Conservation (phyloP, 2,329 filamentous ascomycete genomes). For the Thermothelomyces thermophilus region DNA sequence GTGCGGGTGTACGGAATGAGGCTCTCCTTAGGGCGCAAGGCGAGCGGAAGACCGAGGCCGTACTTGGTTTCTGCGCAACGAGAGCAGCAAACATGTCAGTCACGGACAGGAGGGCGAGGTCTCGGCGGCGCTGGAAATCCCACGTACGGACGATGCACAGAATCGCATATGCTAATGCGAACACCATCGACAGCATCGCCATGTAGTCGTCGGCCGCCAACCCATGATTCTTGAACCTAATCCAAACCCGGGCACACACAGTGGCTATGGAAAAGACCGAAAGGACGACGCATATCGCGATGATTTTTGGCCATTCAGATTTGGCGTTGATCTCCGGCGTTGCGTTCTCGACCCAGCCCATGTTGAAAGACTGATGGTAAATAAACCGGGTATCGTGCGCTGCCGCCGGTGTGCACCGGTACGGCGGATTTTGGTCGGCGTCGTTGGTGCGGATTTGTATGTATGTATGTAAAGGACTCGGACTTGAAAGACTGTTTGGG, state of each 20-base stretch:
- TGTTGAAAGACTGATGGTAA: conserved; percentile 23
- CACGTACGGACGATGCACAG: conserved; percentile 44
- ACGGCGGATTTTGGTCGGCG: not conserved
- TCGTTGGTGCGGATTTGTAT: not conserved
- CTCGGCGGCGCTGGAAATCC: not conserved
- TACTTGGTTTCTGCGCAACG: conserved; percentile 51
- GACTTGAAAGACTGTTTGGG: not conserved
- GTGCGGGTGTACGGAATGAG: conserved; percentile 40
- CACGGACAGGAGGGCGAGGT: not conserved
- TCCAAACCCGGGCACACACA: conserved; percentile 37
- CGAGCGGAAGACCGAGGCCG: conserved; percentile 44
- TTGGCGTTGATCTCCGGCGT: conserved; percentile 38
- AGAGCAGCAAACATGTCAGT: no score
- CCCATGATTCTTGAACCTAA: conserved; percentile 37
- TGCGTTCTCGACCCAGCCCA: conserved; percentile 48
- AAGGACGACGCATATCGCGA: conserved; percentile 42
- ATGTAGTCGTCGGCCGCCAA: conserved; percentile 44
- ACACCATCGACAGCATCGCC: conserved; percentile 35
- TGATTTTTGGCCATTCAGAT: conserved; percentile 44
- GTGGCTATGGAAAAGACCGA: conserved; percentile 37
- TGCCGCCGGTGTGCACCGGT: not conserved
- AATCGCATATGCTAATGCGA: conserved; percentile 43
- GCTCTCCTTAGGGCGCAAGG: conserved; percentile 37
- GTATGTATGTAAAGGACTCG: not conserved
- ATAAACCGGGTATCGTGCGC: not conserved